Evolutionary conservation across 768 basidiomycete genomes (phyloP).

Genomic region (Kwoniella dendrophila): DNA sequence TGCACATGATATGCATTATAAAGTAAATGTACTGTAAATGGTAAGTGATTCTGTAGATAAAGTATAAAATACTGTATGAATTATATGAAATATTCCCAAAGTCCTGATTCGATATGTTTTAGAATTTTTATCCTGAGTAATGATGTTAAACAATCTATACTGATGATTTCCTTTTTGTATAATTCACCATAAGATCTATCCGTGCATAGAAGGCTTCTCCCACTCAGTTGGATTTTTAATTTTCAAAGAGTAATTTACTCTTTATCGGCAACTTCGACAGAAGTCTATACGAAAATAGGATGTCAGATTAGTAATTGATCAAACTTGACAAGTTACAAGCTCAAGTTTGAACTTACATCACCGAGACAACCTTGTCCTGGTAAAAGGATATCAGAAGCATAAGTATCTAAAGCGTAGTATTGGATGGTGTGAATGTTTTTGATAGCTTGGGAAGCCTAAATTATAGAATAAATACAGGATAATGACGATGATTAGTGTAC

Average conservation of each 20-base stretch:
- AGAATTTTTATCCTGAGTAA: too few relatives aligned
- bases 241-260: background rate
- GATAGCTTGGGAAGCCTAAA: slow-evolving; percentile 20
- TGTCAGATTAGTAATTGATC: background rate
- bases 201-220: background rate
- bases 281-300: background rate
- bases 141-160: too few relatives aligned
- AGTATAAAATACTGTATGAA: too few relatives aligned
- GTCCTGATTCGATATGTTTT: too few relatives aligned
- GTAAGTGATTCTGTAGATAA: too few relatives aligned
- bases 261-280: background rate
- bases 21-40: too few relatives aligned
- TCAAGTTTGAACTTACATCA: slow-evolving; percentile 14
- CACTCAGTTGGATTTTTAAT: background rate
- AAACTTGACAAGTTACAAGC: background rate
- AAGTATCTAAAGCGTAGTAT: slow-evolving; percentile 36
- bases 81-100: too few relatives aligned
- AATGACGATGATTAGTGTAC: background rate
- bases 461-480: background rate
- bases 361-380: slow-evolving; percentile 33
- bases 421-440: slow-evolving; percentile 28
- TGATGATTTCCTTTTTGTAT: too few relatives aligned
- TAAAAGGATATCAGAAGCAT: slow-evolving; percentile 29
- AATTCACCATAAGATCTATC: too few relatives aligned
- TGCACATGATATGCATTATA: too few relatives aligned